A percentile compares a stretch with the other conserved stretches of the same genome.
These are phyloP conservation scores for Aspergillus fructus DNA, from an alignment of 2,329 filamentous ascomycete genomes.

Conservation along the genomic window DNA sequence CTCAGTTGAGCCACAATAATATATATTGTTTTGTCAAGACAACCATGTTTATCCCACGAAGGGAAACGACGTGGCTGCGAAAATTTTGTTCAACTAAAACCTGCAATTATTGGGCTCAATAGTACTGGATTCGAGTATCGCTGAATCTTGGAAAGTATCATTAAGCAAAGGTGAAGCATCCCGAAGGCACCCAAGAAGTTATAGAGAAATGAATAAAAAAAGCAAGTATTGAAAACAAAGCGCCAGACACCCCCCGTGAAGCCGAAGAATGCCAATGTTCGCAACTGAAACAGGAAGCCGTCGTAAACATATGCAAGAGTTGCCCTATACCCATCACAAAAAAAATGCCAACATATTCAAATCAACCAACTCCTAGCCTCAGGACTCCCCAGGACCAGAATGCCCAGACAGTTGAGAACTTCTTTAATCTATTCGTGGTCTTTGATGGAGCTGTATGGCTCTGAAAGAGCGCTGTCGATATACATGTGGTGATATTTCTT, in stretches of 20 bases:
- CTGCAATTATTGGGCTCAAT: not conserved
- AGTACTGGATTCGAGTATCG: constrained; percentile 14
- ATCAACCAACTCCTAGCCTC: constrained; percentile 30
- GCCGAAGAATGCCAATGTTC: constrained; percentile 36
- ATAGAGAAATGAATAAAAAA: constrained; percentile 14
- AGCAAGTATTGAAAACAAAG: constrained; percentile 24
- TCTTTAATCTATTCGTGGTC: constrained; percentile 31
- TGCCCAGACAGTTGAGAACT: constrained; percentile 25
- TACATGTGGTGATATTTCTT: constrained; percentile 65
- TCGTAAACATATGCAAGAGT: constrained; percentile 43
- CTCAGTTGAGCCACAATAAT: not conserved
- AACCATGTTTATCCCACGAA: not conserved
- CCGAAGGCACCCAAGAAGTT: constrained; percentile 24
- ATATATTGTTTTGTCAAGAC: constrained; percentile 16
- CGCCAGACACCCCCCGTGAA: constrained; percentile 35
- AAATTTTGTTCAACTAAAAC: not conserved
- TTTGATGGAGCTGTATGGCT: constrained; percentile 34
- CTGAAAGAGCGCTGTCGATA: constrained; percentile 32
- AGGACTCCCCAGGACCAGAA: constrained; percentile 14
- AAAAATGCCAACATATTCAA: constrained; percentile 42
- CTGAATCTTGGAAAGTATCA: constrained; percentile 28
- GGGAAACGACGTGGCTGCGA: constrained; percentile 18
- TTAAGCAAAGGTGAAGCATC: constrained; percentile 25
- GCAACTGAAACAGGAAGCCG: constrained; percentile 35
- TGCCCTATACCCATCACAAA: constrained; percentile 42